Conservation (phyloP, 352 stramenopile genomes). For the Pythium monospermum region DNA sequence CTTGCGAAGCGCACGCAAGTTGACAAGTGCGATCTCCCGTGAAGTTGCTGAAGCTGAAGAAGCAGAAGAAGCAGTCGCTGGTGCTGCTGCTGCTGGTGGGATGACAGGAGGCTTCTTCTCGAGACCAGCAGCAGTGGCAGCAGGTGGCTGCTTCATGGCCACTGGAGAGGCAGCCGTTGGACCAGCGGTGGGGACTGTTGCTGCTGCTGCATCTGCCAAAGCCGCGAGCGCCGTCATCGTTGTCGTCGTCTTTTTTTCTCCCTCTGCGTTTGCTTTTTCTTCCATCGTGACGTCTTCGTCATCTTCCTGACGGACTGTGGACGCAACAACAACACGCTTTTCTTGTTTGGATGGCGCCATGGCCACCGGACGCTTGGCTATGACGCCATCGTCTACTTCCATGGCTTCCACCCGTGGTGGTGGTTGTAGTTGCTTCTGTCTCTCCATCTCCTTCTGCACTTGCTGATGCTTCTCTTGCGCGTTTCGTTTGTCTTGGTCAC, state of each 20-base stretch:
- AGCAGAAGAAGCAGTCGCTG: not conserved
- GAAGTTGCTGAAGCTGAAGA: not conserved
- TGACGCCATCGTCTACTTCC: slow-evolving; percentile 7
- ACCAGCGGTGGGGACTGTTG: not conserved
- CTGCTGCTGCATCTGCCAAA: not conserved
- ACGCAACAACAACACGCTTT: too few relatives aligned
- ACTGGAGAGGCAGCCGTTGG: not conserved
- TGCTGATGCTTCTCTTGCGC: slow-evolving; percentile 7
- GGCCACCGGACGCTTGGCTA: too few relatives aligned
- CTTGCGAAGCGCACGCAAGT: slow-evolving; percentile 45
- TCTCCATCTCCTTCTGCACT: not conserved
- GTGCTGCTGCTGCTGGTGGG: not conserved
- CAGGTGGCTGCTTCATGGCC: not conserved
- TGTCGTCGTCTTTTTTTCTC: slow-evolving; percentile 1
- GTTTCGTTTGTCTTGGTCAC: slow-evolving; percentile 13
- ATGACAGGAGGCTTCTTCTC: not conserved
- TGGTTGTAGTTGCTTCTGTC: not conserved
- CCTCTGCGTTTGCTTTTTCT: slow-evolving; percentile 3
- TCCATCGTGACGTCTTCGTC: not conserved
- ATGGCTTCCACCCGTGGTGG: not conserved
- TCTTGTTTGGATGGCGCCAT: too few relatives aligned
- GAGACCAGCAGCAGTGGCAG: too few relatives aligned
- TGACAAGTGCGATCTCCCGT: slow-evolving; percentile 33
- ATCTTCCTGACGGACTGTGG: not conserved
- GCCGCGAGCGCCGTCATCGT: not conserved